Evolutionary conservation across 228 moss, liverwort and hornwort genomes (phyloP).

Genomic region (Sphagnum magellanicum): DNA sequence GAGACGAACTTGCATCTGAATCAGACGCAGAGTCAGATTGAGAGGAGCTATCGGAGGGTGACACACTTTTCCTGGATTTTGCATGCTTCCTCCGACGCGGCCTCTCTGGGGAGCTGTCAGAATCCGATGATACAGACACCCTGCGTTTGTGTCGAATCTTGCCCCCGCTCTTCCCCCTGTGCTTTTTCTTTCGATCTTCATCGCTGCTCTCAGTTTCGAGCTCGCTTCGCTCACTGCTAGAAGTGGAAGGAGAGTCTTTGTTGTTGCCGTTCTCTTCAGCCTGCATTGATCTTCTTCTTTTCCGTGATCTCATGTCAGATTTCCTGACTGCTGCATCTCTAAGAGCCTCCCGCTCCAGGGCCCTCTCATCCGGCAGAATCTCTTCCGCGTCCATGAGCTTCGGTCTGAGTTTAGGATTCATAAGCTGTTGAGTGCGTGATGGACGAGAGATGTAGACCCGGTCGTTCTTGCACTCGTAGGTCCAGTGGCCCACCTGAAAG

Average conservation of each 20-base stretch:
- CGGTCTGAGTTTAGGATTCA: conserved; percentile 43
- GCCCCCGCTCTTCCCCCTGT: conserved; percentile 1
- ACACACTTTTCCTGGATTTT: conserved; percentile 6
- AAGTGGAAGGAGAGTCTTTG: conserved; percentile 18
- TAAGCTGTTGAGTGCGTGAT: conserved; percentile 53
- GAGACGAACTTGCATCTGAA: neutral
- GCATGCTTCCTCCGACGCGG: neutral
- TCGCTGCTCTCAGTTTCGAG: conserved; percentile 23
- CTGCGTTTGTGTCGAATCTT: neutral
- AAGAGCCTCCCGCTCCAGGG: conserved; percentile 25
- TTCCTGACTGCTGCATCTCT: conserved; percentile 21
- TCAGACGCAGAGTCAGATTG: neutral
- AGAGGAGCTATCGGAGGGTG: conserved; percentile 2
- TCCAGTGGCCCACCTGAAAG: conserved; percentile 60
- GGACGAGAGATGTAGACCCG: conserved; percentile 46
- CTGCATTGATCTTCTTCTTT: conserved; percentile 22
- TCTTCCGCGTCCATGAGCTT: conserved; percentile 53
- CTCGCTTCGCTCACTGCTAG: conserved; percentile 30
- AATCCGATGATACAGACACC: conserved; percentile 1
- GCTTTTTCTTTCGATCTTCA: conserved; percentile 9
- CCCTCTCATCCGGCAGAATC: conserved; percentile 28
- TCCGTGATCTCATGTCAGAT: conserved; percentile 17
- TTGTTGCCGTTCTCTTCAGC: conserved; percentile 13
- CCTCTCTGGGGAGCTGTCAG: conserved; percentile 9
- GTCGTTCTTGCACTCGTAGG: conserved; percentile 59